A percentile compares a stretch with the other conserved stretches of the same genome.
phyloP scores from a whole-genome alignment of 2,329 filamentous ascomycete genomes.

The Fusarium tjaetaba region DNA sequence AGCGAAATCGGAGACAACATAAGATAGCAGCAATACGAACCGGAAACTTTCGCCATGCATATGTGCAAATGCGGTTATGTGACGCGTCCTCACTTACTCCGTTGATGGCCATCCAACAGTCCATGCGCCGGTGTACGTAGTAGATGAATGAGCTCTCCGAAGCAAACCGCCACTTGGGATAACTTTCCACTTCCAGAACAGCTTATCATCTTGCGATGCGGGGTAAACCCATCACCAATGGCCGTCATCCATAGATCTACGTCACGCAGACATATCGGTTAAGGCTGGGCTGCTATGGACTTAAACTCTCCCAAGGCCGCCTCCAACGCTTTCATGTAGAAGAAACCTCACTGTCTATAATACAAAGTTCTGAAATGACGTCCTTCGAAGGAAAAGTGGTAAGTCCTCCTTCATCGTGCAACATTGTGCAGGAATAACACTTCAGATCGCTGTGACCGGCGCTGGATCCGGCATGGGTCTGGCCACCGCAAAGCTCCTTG shows the following conservation, averaged over 20 bases:
- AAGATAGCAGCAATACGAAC: too few relatives aligned
- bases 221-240: neutral
- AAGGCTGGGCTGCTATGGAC: neutral
- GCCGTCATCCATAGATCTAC: too few relatives aligned
- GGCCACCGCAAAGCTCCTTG: constrained; percentile 34
- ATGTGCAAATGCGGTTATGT: neutral
- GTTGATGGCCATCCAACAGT: too few relatives aligned
- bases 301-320: neutral
- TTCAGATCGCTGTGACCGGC: constrained; percentile 31
- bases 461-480: constrained; percentile 37
- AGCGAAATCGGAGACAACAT: neutral
- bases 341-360: accelerated
- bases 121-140: too few relatives aligned
- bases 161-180: neutral
- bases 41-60: neutral
- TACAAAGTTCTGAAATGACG: neutral
- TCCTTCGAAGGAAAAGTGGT: constrained; percentile 10
- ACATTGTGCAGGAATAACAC: neutral
- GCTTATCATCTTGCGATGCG: neutral
- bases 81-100: neutral
- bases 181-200: constrained; percentile 13
- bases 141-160: too few relatives aligned
- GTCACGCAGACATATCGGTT: neutral
- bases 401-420: neutral
- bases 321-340: too few relatives aligned